Evolutionary conservation across 441 rosid species (phyloP), one percentile per base, ranked within the genome.

Genomic region (Adansonia grandidieri): DNA sequence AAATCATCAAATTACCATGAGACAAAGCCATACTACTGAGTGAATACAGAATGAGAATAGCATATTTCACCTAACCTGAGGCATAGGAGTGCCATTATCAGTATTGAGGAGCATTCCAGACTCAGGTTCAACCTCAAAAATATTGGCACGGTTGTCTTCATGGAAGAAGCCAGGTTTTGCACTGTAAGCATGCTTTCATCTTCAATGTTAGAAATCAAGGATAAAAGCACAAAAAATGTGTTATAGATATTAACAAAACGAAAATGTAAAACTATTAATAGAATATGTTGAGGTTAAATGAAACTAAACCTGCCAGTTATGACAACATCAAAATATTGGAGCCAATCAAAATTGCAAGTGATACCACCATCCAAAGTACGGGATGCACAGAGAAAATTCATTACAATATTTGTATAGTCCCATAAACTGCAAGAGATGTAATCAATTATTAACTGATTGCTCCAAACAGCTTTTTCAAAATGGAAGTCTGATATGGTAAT

Each of bases 391-490:
- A 96, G 98, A 80, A 92, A 96, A 82, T 89, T 96, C 99, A 96
- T 96, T 87, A 96, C 99, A 78, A 96, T 84, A 81, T 92, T 94
- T 63, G 99, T 93, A 75, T 96, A 96, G 87, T 96, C 99, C 99
- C 99, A 96, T 81, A 96, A 89, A 84, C 99, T 96, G 95, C 91
- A 88, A 85, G 58, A 81, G 73, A 68, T 71, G 10, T 65, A 50
- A 45, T 62, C 54, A 53, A 70, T 14, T 53, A 32, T 71, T 47
- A 53, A 56, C 42, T 77, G 62, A 65, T 50, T 42, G 14, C 17
- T 65, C 6, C n/a, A 9, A 22, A 73, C 42, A 42, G 20, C 44
- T 60, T 74, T 56, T 62, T 24, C 9, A 10, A 74, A 61, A 15
- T 24, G 6, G 11, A 60, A 74, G 57, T 62, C 77, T 14, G 24